These are phyloP conservation scores for Citrus australasica DNA, from an alignment of 345 rosid genomes.

Conservation along the genomic window DNA sequence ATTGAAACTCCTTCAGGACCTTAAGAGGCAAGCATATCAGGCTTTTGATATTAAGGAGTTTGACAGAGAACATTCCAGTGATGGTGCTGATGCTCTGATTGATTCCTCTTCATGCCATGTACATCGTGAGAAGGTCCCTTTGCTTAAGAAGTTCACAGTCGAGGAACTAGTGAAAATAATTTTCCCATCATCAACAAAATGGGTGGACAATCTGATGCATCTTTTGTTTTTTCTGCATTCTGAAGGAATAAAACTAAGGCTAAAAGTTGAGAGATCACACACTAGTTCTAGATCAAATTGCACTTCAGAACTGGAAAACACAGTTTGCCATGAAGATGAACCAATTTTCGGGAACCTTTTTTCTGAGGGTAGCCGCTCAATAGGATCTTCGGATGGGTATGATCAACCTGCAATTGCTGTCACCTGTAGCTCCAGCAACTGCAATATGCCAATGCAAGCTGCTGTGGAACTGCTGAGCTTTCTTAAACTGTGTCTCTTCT, in stretches of 20 bases:
- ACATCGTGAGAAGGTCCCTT: conserved; percentile 52
- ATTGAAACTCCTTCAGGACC: conserved; percentile 67
- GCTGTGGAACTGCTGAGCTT: conserved; percentile 71
- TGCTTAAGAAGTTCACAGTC: conserved; percentile 50
- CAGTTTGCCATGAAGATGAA: conserved; percentile 87
- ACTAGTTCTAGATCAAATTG: conserved; percentile 58
- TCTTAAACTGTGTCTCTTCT: conserved; percentile 65
- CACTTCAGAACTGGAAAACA: conserved; percentile 67
- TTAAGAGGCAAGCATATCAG: conserved; percentile 54
- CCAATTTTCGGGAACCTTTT: conserved; percentile 95
- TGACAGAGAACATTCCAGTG: conserved; percentile 32
- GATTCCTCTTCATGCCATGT: conserved; percentile 50
- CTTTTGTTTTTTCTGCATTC: conserved; percentile 62
- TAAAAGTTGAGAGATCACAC: conserved; percentile 61
- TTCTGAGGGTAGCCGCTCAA: conserved; percentile 74
- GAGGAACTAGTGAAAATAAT: conserved; percentile 66
- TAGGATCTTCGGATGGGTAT: conserved; percentile 64
- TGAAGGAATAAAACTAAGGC: conserved; percentile 75
- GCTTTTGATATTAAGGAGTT: conserved; percentile 48
- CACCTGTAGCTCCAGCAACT: conserved; percentile 39
- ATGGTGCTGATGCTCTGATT: conserved; percentile 24
- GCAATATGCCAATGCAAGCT: conserved; percentile 80
- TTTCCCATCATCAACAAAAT: conserved; percentile 68
- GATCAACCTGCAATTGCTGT: conserved; percentile 64
- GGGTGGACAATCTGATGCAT: conserved; percentile 79